phyloP scores from a whole-genome alignment of 2,329 filamentous ascomycete species.

The Juglanconis juglandina region DNA sequence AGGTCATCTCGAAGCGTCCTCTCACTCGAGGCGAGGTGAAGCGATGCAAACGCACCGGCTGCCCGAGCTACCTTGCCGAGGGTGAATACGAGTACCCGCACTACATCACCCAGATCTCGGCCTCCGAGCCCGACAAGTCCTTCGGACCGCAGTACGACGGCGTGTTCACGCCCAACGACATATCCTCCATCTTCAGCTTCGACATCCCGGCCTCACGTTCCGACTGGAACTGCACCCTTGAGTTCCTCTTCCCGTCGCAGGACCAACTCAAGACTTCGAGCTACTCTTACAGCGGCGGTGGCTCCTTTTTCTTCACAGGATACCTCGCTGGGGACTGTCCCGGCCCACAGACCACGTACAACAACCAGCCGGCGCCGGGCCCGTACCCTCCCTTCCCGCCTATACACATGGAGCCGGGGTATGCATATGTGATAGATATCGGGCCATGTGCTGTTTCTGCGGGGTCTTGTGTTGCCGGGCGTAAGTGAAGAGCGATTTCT shows the following conservation, averaged over 20 bases:
- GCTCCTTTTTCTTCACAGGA: constrained; percentile 33
- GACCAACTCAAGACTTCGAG: constrained; percentile 31
- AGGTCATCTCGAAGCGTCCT: constrained; percentile 26
- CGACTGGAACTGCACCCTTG: constrained; percentile 43
- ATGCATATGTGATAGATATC: constrained; percentile 30
- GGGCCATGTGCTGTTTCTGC: constrained; percentile 28
- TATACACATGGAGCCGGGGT: constrained; percentile 31
- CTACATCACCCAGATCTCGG: constrained; percentile 31
- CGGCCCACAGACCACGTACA: constrained; percentile 26
- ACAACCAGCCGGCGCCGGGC: constrained; percentile 27
- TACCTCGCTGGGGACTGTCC: constrained; percentile 27
- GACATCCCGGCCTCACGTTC: constrained; percentile 36
- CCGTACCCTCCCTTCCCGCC: constrained; percentile 27
- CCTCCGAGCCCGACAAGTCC: constrained; percentile 31
- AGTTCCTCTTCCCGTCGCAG: constrained; percentile 41
- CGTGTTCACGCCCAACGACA: constrained; percentile 34
- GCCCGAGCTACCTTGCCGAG: constrained; percentile 25
- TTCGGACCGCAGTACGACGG: constrained; percentile 38
- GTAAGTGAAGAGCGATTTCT: constrained; percentile 2
- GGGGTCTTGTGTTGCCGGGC: constrained; percentile 28
- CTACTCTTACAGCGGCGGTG: constrained; percentile 34
- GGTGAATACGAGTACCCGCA: constrained; percentile 30
- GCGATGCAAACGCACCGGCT: constrained; percentile 18
- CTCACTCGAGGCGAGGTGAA: constrained; percentile 22
- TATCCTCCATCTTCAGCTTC: constrained; percentile 41